Conservation (phyloP, 306 rosid species). For the Citrullus amarus region DNA sequence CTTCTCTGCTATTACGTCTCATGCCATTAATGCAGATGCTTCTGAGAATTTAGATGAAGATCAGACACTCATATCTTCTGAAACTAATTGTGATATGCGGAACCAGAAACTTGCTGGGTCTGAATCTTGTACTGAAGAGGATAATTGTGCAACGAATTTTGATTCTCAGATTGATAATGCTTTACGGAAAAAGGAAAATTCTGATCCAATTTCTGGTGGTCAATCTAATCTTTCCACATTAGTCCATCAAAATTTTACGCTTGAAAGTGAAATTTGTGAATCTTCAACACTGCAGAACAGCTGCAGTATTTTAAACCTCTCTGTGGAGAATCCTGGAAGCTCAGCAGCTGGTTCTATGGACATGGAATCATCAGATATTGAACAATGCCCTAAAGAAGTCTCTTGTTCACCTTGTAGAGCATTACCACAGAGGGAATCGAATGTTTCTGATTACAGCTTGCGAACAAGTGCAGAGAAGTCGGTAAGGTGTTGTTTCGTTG, state of each 20-base stretch:
- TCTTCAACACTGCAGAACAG: conserved; percentile 15
- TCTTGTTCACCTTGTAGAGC: conserved; percentile 29
- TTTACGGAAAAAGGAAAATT: conserved; percentile 17
- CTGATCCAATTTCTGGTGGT: conserved; percentile 19
- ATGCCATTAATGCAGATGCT: conserved; percentile 12
- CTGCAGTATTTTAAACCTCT: conserved; percentile 18
- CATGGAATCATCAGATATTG: conserved; percentile 41
- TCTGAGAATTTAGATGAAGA: conserved; percentile 26
- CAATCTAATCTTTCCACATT: conserved; percentile 13
- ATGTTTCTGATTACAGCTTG: conserved; percentile 5
- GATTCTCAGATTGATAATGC: conserved; percentile 14
- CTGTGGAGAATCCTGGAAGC: conserved; percentile 21
- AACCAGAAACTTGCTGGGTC: conserved; percentile 18
- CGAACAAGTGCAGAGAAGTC: conserved; percentile 3
- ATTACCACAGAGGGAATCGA: conserved; percentile 12
- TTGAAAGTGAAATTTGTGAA: conserved; percentile 16
- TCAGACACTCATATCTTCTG: conserved; percentile 23
- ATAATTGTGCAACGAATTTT: background rate
- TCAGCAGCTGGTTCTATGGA: conserved; percentile 28
- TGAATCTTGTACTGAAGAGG: conserved; percentile 22
- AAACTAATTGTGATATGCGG: conserved; percentile 13
- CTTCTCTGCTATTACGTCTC: conserved; percentile 16
- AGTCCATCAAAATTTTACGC: conserved; percentile 18
- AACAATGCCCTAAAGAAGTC: conserved; percentile 34
- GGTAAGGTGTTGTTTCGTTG: conserved; percentile 12